A percentile compares a stretch with the other conserved stretches of the same genome.
phyloP scores from a whole-genome alignment of 225 moss, liverwort and hornwort species.

The Physcomitrium patens region DNA sequence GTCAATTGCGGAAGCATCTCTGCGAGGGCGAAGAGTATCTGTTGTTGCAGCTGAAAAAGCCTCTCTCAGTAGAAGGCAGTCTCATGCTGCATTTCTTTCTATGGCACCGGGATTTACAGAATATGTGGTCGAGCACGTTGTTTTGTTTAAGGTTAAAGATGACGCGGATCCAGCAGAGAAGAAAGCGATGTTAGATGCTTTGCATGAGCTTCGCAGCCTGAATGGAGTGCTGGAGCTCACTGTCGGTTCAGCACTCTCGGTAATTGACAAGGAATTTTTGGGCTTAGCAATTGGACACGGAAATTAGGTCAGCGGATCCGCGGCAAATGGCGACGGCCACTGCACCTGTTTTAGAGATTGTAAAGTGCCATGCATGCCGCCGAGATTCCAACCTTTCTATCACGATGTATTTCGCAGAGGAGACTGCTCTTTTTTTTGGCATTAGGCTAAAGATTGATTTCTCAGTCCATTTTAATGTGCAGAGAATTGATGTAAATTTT shows the following conservation, averaged over 20 bases:
- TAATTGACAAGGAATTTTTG: constrained; percentile 18
- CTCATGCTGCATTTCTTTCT: constrained; percentile 25
- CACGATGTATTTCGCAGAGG: too few relatives aligned
- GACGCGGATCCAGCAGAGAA: constrained; percentile 25
- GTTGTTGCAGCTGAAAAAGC: constrained; percentile 30
- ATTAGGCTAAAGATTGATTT: too few relatives aligned
- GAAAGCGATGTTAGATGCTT: constrained; percentile 42
- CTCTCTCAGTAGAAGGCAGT: constrained; percentile 19
- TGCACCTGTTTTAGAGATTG: not conserved
- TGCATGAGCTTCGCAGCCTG: constrained; percentile 47
- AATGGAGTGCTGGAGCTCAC: constrained; percentile 63
- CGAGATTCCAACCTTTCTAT: too few relatives aligned
- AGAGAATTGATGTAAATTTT: too few relatives aligned
- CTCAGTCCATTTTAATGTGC: not conserved
- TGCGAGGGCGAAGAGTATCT: constrained; percentile 25
- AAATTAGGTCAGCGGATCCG: not conserved
- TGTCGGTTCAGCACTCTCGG: constrained; percentile 51
- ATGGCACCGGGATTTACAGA: not conserved
- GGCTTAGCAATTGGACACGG: not conserved
- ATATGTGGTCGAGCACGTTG: constrained; percentile 64
- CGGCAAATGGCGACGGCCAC: not conserved
- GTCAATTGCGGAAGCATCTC: constrained; percentile 27
- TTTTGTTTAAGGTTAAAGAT: constrained; percentile 57
- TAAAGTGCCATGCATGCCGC: not conserved
- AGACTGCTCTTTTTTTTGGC: too few relatives aligned